A percentile compares a stretch with the other conserved stretches of the same genome.
Conservation (phyloP, 495 filamentous ascomycete genomes). For the Hypoxylon rickii region DNA sequence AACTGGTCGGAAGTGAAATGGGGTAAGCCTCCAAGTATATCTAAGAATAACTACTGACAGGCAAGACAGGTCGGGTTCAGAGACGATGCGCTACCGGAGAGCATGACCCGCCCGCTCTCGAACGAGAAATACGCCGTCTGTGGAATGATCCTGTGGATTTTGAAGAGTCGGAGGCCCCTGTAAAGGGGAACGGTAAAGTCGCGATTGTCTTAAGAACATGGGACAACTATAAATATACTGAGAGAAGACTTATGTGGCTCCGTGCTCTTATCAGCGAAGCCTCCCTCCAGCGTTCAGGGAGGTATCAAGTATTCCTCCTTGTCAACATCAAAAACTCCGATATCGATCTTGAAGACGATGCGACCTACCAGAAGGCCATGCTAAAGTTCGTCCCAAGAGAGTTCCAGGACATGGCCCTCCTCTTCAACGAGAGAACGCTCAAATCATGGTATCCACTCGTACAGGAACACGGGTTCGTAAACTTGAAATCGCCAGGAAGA, state of each 20-base stretch:
- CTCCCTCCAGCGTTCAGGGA: constrained; percentile 51
- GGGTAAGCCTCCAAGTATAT: background rate
- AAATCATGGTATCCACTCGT: constrained; percentile 42
- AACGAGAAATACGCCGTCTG: background rate
- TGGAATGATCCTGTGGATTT: background rate
- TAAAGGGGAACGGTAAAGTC: background rate
- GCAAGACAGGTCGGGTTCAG: background rate
- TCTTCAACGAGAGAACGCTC: constrained; percentile 52
- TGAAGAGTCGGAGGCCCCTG: background rate
- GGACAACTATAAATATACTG: constrained; percentile 41
- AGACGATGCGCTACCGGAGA: background rate
- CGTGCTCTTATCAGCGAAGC: constrained; percentile 58
- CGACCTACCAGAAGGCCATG: constrained; percentile 50
- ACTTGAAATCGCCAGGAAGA: too few relatives aligned
- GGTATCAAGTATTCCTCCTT: constrained; percentile 59
- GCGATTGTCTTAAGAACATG: constrained; percentile 43
- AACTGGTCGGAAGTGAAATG: constrained; percentile 7
- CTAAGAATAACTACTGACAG: background rate
- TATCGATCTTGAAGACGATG: constrained; percentile 51
- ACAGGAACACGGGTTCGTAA: constrained; percentile 39
- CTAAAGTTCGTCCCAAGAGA: constrained; percentile 52
- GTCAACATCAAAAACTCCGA: constrained; percentile 57
- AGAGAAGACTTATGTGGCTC: constrained; percentile 45
- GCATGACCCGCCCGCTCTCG: background rate
- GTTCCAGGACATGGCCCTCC: constrained; percentile 53